Evolutionary conservation across 2,329 filamentous ascomycete genomes (phyloP).

Genomic region (Stachybotrys elegans): DNA sequence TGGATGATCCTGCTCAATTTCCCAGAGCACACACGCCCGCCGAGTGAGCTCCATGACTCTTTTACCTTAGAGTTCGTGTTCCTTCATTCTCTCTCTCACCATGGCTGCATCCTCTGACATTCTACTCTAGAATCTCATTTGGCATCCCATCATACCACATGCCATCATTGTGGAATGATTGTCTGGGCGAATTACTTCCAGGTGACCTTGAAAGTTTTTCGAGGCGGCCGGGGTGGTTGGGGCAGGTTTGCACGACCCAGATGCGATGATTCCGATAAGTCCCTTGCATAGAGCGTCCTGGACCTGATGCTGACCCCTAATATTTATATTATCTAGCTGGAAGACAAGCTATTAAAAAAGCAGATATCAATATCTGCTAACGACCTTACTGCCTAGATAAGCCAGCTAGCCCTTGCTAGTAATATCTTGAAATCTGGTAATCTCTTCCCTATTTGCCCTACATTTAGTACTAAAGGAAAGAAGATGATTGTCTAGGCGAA

Average conservation of each 20-base stretch:
- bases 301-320: slow-evolving; percentile 17
- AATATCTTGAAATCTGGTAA: slow-evolving; percentile 10
- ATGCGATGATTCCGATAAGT: slow-evolving; percentile 11
- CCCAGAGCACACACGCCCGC: no score
- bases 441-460: slow-evolving; percentile 41
- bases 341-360: slow-evolving; percentile 31
- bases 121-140: no score
- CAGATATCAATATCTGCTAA: slow-evolving; percentile 21
- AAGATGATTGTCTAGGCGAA: slow-evolving; percentile 47
- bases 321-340: slow-evolving; percentile 26
- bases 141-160: no score
- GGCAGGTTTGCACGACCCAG: slow-evolving; percentile 3
- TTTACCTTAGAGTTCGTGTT: no score
- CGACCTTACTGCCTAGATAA: slow-evolving; percentile 30
- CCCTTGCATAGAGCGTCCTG: slow-evolving; percentile 15
- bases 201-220: slow-evolving; percentile 28
- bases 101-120: no score
- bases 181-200: slow-evolving; percentile 54
- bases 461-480: slow-evolving; percentile 39
- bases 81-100: no score
- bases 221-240: slow-evolving; percentile 5
- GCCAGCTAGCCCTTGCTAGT: slow-evolving; percentile 21
- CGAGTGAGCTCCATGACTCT: no score
- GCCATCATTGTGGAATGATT: no score
- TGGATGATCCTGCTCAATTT: no score